Evolutionary conservation across 2,329 filamentous ascomycete species (phyloP), one percentile per base, ranked within the genome.

Genomic region (Talaromyces sp.): DNA sequence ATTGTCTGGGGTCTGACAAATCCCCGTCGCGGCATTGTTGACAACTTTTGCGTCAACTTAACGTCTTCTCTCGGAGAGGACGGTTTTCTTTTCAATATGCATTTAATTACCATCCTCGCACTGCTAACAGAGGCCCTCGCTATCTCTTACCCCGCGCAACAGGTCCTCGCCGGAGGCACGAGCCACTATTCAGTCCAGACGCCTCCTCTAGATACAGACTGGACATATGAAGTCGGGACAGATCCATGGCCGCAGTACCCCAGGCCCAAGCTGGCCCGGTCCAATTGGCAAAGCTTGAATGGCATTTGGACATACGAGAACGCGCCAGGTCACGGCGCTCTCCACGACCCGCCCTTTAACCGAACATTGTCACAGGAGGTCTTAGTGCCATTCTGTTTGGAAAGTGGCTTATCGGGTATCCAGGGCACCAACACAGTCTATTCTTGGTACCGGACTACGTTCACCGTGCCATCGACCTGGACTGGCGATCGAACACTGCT

Each of bases 351-450:
- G 1, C 80, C 81, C 0, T 79, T 79, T 60, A 75, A 75, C 0
- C 70, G 79, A 59, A 69, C 67, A 1, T 70, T 82, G 7, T 69
- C 70, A 5, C 68, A 75, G 4, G 72, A 80, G 26, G 80, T 84
- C 0, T 65, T 84, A 19, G 74, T 84, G 7, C 81, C 81, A 0
- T 83, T 80, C 9, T 84, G 81, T 63, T 69, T 84, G 12, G 81
- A 84, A 66, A 83, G 81, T 66, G 81, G 77, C 1, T 67, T 84
- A 17, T 83, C 80, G 38, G 81, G 80, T 75, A 72, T 81, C 17
- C 77, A 78, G 65, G 74, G 69, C 1, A 67, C 61, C 0, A 62
- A 67, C n/a, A 69, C 68, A 1, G 65, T 78, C 10, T 78, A 75
- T 60, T 80, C 77, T 19, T 81, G 79, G 79, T 80, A 79, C 61